These are phyloP conservation scores for Eimeria sp. DNA, from an alignment of 169 alveolate species.

Conservation along the genomic window DNA sequence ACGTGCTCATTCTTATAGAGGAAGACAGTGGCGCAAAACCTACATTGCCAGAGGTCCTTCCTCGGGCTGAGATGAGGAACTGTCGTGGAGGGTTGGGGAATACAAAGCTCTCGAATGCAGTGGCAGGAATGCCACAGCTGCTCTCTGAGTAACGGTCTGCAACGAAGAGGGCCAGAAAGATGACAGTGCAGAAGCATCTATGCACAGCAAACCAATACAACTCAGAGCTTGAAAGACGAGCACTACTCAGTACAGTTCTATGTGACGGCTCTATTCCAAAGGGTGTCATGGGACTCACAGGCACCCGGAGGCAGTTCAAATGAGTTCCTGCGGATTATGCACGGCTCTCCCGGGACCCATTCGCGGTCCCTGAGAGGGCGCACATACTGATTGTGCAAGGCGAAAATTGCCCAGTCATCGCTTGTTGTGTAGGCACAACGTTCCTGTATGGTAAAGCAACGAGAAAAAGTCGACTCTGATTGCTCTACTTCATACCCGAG, in stretches of 20 bases:
- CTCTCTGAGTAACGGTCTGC: conserved; percentile 57
- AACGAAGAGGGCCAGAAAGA: not conserved
- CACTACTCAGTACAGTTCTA: not conserved
- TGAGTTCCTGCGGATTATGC: conserved; percentile 63
- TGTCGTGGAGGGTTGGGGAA: conserved; percentile 82
- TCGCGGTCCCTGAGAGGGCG: conserved; percentile 78
- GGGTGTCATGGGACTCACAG: conserved; percentile 38
- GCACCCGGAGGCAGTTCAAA: conserved; percentile 83
- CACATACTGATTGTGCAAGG: conserved; percentile 78
- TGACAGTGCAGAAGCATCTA: not conserved
- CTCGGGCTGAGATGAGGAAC: conserved; percentile 46
- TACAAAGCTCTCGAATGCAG: conserved; percentile 77
- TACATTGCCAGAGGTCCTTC: conserved; percentile 27
- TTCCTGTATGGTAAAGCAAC: conserved; percentile 47
- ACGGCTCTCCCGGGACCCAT: conserved; percentile 82
- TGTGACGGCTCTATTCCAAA: not conserved
- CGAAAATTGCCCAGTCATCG: conserved; percentile 79
- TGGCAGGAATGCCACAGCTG: conserved; percentile 69
- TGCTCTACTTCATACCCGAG: not conserved
- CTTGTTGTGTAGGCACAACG: conserved; percentile 81
- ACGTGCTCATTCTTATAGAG: not conserved
- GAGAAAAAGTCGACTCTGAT: not conserved
- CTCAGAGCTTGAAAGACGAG: not conserved
- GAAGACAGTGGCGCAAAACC: conserved; percentile 2
- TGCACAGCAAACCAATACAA: not conserved